Evolutionary conservation across 2,329 filamentous ascomycete genomes (phyloP).

Genomic region (Alternaria longipes): DNA sequence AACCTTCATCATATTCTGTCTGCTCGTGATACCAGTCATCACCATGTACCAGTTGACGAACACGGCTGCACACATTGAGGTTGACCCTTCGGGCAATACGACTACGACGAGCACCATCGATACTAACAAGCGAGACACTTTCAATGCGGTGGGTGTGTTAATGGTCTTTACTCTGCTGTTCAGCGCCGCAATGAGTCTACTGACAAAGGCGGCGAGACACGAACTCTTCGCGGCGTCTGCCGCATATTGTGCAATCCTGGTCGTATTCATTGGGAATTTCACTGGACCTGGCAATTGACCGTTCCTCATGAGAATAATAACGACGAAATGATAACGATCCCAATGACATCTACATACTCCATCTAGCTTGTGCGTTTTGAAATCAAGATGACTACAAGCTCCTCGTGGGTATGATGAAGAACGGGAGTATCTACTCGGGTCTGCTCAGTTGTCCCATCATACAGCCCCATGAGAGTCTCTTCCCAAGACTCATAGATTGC

Average conservation of each 20-base stretch:
- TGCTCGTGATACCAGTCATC: slow-evolving; percentile 54
- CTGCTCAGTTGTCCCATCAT: neutral
- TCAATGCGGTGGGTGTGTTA: slow-evolving; percentile 54
- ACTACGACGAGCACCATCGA: slow-evolving; percentile 3
- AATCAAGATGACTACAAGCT: neutral
- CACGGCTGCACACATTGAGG: slow-evolving; percentile 8
- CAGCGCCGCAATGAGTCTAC: slow-evolving; percentile 48
- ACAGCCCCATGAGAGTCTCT: neutral
- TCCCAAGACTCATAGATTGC: too few species aligned
- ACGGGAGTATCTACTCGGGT: neutral
- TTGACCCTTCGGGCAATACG: neutral
- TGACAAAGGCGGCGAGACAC: slow-evolving; percentile 50
- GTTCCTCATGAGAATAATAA: neutral
- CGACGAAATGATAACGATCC: neutral
- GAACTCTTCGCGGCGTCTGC: slow-evolving; percentile 52
- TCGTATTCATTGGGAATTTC: slow-evolving; percentile 54
- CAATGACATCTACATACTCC: neutral
- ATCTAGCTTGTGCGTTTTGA: neutral
- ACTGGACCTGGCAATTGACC: slow-evolving; percentile 43
- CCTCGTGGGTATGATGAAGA: neutral
- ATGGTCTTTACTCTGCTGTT: slow-evolving; percentile 55
- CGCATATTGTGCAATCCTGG: slow-evolving; percentile 52
- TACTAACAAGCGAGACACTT: slow-evolving; percentile 39
- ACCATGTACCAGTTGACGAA: slow-evolving; percentile 52
- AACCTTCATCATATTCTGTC: slow-evolving; percentile 54